Conservation (phyloP, 352 stramenopile genomes). For the Phytopythium oedochilum region DNA sequence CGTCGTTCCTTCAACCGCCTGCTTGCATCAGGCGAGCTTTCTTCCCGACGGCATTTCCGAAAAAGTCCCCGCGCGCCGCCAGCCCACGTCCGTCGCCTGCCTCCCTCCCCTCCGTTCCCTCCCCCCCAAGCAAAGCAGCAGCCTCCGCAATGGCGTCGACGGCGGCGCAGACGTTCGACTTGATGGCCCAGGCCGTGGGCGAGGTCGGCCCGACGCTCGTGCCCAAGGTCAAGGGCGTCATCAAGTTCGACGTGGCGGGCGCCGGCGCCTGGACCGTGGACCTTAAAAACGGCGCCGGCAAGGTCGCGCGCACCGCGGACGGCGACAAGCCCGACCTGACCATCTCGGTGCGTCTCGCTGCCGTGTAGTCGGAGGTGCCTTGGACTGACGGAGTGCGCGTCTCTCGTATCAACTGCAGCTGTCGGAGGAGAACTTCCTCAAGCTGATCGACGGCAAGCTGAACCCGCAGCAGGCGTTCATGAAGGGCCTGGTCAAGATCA, state of each 20-base stretch:
- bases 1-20: slow-evolving; percentile 1
- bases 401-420: too few species aligned
- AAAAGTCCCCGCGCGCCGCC: slow-evolving; percentile 4
- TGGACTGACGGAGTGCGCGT: too few species aligned
- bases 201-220: slow-evolving; percentile 67
- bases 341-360: slow-evolving; percentile 49
- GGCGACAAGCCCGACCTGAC: slow-evolving; percentile 71
- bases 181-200: slow-evolving; percentile 63
- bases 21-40: too few species aligned
- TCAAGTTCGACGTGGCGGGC: slow-evolving; percentile 76
- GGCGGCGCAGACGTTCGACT: slow-evolving; percentile 60
- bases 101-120: not conserved
- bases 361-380: too few species aligned
- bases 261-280: slow-evolving; percentile 72
- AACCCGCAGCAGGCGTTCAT: slow-evolving; percentile 93
- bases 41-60: slow-evolving; percentile 17
- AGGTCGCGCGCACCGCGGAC: slow-evolving; percentile 36
- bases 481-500: slow-evolving; percentile 94
- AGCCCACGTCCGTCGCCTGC: too few species aligned
- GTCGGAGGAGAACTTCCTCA: slow-evolving; percentile 69
- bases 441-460: slow-evolving; percentile 84
- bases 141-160: slow-evolving; percentile 23
- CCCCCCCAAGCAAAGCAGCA: not conserved
- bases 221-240: slow-evolving; percentile 69
- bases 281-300: slow-evolving; percentile 70